Evolutionary conservation across 805 yeast genomes (phyloP), one percentile per base, ranked within the genome.

Genomic region (Cephaloascus fragrans): DNA sequence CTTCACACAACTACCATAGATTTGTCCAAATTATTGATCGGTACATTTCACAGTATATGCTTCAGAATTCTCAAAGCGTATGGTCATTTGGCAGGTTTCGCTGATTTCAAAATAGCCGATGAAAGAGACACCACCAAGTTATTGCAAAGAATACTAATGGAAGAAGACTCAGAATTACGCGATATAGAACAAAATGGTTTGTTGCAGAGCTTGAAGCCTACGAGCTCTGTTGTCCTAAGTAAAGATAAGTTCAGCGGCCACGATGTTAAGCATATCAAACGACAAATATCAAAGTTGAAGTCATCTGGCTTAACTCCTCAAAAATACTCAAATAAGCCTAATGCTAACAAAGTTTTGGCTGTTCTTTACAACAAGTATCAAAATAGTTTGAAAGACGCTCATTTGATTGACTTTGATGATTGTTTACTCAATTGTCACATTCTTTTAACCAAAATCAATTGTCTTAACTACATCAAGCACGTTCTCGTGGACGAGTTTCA

Each of bases 401-500:
- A 66, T 35, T 53, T 75, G 16, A 52, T 84, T 12, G 97, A 89
- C 57, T 90, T 87, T 56, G 97, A 90, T 53, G 96, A 88, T 52
- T 67, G 93, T 39, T 61, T 93, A 23, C 50, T 85, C 34, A 57
- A 63, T 34, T 70, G 87, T 18, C 61, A 65, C 42, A 56, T 61
- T 14, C 60, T 89, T 9, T 52, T 89, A 12, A 44, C 59, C 0
- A 46, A 56, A 23, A 69, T 71, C 26, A 61, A 72, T 0, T 71
- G 76, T 19, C 57, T 79, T 19, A 62, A 64, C 3, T 58, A 63
- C 37, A 58, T 83, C 3, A 63, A 75, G 44, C 93, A 87, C 49
- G 87, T 88, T 0, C 62, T 90, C 16, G 86, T 93, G 4, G 98
- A 90, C 59, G 98, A 90, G 58, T 90, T 88, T 50, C 97, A 90